Percentiles rank a stretch among this genome's conserved stretches.
phyloP scores from a whole-genome alignment of 1,139 yeast species.

The Geotrichum europaeum region DNA sequence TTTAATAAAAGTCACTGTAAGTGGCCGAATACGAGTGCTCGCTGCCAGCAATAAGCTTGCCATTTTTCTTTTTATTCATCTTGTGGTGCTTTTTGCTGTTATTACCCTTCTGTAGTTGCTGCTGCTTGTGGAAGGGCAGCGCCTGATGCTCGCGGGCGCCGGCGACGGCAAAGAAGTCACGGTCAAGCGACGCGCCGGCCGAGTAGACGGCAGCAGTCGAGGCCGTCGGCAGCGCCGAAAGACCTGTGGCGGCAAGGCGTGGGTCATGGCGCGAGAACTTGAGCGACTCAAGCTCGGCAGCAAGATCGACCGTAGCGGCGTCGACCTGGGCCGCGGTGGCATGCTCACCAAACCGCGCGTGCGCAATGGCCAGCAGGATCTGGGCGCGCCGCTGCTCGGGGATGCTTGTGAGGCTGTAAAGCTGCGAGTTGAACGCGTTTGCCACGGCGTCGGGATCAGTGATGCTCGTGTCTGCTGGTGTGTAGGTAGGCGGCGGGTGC shows the following conservation, averaged over 20 bases:
- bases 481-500: constrained; percentile 70
- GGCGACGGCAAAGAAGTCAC: constrained; percentile 72
- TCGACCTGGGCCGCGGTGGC: constrained; percentile 32
- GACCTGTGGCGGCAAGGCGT: constrained; percentile 22
- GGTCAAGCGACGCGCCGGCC: constrained; percentile 70
- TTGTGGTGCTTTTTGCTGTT: constrained; percentile 69
- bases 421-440: constrained; percentile 67
- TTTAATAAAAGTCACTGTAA: constrained; percentile 17
- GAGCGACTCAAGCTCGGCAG: constrained; percentile 62
- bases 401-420: constrained; percentile 52
- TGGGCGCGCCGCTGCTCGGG: constrained; percentile 74
- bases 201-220: constrained; percentile 40
- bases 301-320: constrained; percentile 51
- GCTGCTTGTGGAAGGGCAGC: constrained; percentile 65
- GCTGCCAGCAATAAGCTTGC: constrained; percentile 22
- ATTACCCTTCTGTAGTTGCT: constrained; percentile 25
- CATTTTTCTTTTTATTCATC: constrained; percentile 61
- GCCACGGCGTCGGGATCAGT: constrained; percentile 33
- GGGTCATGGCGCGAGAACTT: constrained; percentile 76
- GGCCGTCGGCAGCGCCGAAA: constrained; percentile 34
- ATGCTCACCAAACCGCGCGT: constrained; percentile 15
- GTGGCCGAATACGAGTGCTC: constrained; percentile 6
- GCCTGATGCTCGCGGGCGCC: constrained; percentile 56
- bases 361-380: constrained; percentile 46
- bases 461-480: constrained; percentile 35